A percentile compares a stretch with the other conserved stretches of the same genome.
These are phyloP conservation scores for Keithomyces neogunnii DNA, from an alignment of 2,329 filamentous ascomycete species.

Conservation along the genomic window DNA sequence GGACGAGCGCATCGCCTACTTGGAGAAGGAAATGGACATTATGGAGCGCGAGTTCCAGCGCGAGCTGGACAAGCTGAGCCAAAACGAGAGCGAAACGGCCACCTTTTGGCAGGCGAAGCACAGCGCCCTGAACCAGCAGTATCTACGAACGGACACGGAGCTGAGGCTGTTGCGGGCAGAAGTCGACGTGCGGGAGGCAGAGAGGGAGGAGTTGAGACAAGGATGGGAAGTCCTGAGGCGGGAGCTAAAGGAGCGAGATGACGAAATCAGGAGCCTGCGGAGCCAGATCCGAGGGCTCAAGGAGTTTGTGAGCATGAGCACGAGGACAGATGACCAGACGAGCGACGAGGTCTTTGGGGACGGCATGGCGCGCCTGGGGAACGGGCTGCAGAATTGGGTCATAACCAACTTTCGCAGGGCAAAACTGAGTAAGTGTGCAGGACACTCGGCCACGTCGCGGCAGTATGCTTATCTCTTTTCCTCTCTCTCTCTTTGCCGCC, in stretches of 20 bases:
- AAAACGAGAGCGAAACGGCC: slow-evolving; percentile 46
- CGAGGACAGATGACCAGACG: slow-evolving; percentile 49
- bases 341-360: slow-evolving; percentile 61
- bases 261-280: slow-evolving; percentile 45
- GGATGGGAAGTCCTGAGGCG: slow-evolving; percentile 39
- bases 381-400: slow-evolving; percentile 67
- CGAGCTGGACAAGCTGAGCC: slow-evolving; percentile 43
- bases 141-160: slow-evolving; percentile 43
- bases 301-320: slow-evolving; percentile 62
- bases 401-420: slow-evolving; percentile 59
- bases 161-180: slow-evolving; percentile 42
- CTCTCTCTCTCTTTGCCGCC: slow-evolving; percentile 1
- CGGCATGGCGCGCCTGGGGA: slow-evolving; percentile 51
- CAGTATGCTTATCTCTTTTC: slow-evolving; percentile 1
- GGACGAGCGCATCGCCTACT: slow-evolving; percentile 42
- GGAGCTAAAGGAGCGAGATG: slow-evolving; percentile 41
- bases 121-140: slow-evolving; percentile 42
- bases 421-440: slow-evolving; percentile 39
- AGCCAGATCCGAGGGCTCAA: slow-evolving; percentile 60
- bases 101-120: slow-evolving; percentile 52
- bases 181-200: slow-evolving; percentile 36
- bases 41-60: slow-evolving; percentile 46
- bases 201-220: slow-evolving; percentile 40
- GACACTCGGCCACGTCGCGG: background rate
- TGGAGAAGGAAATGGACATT: slow-evolving; percentile 42